A percentile compares a stretch with the other conserved stretches of the same genome.
These are phyloP conservation scores for Desmodesmus armatus DNA, from an alignment of 139 green algal genomes.

Conservation along the genomic window DNA sequence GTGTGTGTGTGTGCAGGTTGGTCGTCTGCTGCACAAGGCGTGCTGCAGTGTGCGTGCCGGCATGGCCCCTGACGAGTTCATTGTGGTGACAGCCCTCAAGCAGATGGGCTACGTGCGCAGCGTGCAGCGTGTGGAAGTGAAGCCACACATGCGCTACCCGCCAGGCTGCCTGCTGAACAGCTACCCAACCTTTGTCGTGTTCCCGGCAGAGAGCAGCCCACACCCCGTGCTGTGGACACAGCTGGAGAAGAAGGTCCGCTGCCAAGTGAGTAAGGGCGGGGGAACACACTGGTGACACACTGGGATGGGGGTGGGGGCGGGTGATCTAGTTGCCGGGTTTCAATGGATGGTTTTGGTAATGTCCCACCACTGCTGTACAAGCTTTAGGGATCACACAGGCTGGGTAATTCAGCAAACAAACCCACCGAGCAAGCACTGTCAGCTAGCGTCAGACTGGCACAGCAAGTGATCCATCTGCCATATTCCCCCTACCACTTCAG, in stretches of 20 bases:
- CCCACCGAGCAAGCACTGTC: background rate
- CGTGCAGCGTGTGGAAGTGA: constrained; percentile 41
- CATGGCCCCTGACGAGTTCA: constrained; percentile 51
- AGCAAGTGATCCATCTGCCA: too few relatives aligned
- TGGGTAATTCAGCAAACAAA: too few relatives aligned
- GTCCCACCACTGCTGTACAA: background rate
- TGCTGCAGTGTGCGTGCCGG: constrained; percentile 40
- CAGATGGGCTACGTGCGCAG: constrained; percentile 13
- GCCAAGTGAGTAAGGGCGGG: background rate
- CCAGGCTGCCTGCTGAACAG: constrained; percentile 46
- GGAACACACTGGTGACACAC: background rate
- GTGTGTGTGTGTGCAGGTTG: constrained; percentile 20
- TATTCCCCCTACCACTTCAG: too few relatives aligned
- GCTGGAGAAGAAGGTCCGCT: constrained; percentile 8
- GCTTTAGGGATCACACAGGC: background rate
- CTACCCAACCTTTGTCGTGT: constrained; percentile 50
- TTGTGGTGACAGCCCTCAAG: constrained; percentile 31
- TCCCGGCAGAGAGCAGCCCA: constrained; percentile 42
- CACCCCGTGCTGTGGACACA: constrained; percentile 47
- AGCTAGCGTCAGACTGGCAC: background rate
- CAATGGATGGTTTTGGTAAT: background rate
- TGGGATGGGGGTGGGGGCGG: background rate
- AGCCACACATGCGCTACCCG: constrained; percentile 22
- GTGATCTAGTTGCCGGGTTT: background rate
- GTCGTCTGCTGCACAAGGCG: constrained; percentile 40